Evolutionary conservation across 129 eudicot species (phyloP), one percentile per base, ranked within the genome.

Genomic region (Logfia minima): DNA sequence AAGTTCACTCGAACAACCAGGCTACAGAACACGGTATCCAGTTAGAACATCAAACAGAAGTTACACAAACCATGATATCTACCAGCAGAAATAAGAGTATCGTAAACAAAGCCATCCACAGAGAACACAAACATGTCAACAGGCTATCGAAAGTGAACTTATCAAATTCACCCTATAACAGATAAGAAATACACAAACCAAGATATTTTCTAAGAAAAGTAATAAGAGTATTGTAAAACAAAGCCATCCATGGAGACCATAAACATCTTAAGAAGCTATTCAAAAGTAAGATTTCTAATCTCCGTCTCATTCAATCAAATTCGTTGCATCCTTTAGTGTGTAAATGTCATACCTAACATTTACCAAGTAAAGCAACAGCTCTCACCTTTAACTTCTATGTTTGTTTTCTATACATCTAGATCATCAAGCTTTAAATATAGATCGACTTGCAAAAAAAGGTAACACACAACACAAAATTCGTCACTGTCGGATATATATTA

Each of bases 1-100:
- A 70, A 93, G 92, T 84, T 91, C 88, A 84, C 93, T 89, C 58
- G 98, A 93, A 75, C 98, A 93, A 48, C 96, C 98, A 83, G 98
- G 98, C 98, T 91, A 80, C 86, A 92, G 18, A 76, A 67, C 43
- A 73, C 61, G 71, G 41, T 35, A 71, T 79, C 72, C 65, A 43
- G 53, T 79, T 43, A 79, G 72, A 70, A 61, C 64, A 71, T 48
- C 41, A 45, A 62, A 31, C 71, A 61, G 62, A 48, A 48, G 55
- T 48, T 13, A 48, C 55, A 48, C 55, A 48, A 14, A 13, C 55
- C n/a, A 45, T 48, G 55, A 48, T 32, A 77, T 39, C 23, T 77
- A 19, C 34, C 59, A 39, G 8, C 34, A 59, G 59, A 56, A 56
- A 70, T 58, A 68, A 39, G 53, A 77, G 22, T 41, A 56, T 35